These are phyloP conservation scores for Macrolepiota albuminosa DNA, from an alignment of 768 basidiomycete genomes.

Conservation along the genomic window DNA sequence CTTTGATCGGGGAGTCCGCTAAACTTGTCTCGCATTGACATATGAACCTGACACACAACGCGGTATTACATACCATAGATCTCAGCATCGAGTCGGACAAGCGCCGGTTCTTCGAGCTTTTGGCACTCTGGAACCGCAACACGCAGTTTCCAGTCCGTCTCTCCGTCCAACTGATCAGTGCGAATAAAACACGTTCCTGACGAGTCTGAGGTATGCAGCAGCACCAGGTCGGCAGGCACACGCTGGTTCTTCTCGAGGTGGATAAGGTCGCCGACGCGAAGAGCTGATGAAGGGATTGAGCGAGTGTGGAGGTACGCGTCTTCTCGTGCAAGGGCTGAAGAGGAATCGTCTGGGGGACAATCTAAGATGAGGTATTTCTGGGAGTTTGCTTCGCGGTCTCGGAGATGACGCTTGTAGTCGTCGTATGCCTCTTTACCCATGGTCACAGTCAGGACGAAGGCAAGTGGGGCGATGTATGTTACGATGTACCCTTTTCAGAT, in stretches of 20 bases:
- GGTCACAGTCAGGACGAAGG: slow-evolving; percentile 90
- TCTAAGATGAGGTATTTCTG: slow-evolving; percentile 85
- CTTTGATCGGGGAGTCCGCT: slow-evolving; percentile 96
- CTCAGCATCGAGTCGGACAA: slow-evolving; percentile 76
- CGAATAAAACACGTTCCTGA: slow-evolving; percentile 96
- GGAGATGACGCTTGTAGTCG: slow-evolving; percentile 90
- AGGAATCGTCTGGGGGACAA: slow-evolving; percentile 33
- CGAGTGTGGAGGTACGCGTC: slow-evolving; percentile 46
- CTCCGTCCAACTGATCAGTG: slow-evolving; percentile 97
- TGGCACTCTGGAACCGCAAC: slow-evolving; percentile 86
- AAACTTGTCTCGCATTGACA: slow-evolving; percentile 15
- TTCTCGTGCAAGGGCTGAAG: slow-evolving; percentile 29
- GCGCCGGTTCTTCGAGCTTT: slow-evolving; percentile 49
- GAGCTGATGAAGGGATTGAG: slow-evolving; percentile 80
- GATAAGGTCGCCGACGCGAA: slow-evolving; percentile 90
- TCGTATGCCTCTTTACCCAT: slow-evolving; percentile 99
- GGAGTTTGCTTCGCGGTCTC: slow-evolving; percentile 94
- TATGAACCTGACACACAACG: neutral
- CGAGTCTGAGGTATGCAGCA: slow-evolving; percentile 82
- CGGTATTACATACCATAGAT: slow-evolving; percentile 64
- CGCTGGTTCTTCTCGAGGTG: slow-evolving; percentile 95
- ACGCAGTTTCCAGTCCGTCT: slow-evolving; percentile 98
- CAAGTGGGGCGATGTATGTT: slow-evolving; percentile 94
- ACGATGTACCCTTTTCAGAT: slow-evolving; percentile 73
- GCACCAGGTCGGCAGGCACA: slow-evolving; percentile 90